phyloP scores from a whole-genome alignment of 805 yeast genomes.

The Cyberlindnera subsufficiens region DNA sequence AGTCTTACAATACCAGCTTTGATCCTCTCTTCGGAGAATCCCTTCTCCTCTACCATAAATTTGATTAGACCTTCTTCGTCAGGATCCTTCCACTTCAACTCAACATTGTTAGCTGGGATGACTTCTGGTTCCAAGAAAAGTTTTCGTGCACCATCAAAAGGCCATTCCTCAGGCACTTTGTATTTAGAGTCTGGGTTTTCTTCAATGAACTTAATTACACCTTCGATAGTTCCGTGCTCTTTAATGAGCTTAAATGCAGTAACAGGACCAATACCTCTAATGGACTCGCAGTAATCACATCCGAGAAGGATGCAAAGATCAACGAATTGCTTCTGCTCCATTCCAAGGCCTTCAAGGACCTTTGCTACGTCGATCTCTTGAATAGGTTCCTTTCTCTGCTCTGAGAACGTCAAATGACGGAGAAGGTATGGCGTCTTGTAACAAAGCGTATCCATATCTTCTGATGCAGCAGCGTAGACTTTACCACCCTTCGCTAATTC shows the following conservation, averaged over 20 bases:
- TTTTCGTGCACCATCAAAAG: slow-evolving; percentile 80
- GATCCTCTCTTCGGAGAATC: slow-evolving; percentile 90
- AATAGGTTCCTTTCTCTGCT: slow-evolving; percentile 87
- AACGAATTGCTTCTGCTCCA: slow-evolving; percentile 68
- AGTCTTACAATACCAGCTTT: slow-evolving; percentile 81
- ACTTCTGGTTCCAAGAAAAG: slow-evolving; percentile 83
- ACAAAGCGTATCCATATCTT: slow-evolving; percentile 98
- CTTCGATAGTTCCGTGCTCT: slow-evolving; percentile 72
- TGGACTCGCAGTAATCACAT: slow-evolving; percentile 95
- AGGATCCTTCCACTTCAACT: slow-evolving; percentile 84
- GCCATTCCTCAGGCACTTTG: slow-evolving; percentile 93
- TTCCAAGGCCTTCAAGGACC: slow-evolving; percentile 72
- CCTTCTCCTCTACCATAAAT: slow-evolving; percentile 80
- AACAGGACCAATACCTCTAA: slow-evolving; percentile 92
- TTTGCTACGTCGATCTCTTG: slow-evolving; percentile 68
- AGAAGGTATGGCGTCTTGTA: slow-evolving; percentile 79
- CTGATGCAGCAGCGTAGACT: slow-evolving; percentile 96
- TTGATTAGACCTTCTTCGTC: slow-evolving; percentile 78
- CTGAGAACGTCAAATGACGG: slow-evolving; percentile 90
- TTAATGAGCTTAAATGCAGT: slow-evolving; percentile 85
- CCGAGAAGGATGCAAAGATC: slow-evolving; percentile 92
- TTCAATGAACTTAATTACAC: slow-evolving; percentile 60
- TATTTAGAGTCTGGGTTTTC: slow-evolving; percentile 50
- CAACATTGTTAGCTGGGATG: slow-evolving; percentile 49
- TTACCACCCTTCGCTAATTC: slow-evolving; percentile 83